Conservation (phyloP, 179 eudicot species). For the Gypsophila paniculata region DNA sequence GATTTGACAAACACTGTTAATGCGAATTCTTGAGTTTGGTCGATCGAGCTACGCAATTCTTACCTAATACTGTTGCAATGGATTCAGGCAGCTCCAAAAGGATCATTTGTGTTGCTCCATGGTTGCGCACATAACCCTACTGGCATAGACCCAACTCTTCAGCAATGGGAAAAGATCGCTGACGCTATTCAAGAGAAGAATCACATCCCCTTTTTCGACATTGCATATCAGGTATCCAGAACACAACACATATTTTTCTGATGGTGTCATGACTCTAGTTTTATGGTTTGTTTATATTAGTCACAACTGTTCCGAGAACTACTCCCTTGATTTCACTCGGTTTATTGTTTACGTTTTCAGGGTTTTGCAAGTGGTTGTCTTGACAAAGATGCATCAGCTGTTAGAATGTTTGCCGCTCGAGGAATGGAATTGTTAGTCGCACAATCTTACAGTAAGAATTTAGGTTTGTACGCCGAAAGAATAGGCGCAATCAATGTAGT, state of each 20-base stretch:
- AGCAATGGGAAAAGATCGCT: conserved; percentile 77
- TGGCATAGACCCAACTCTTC: conserved; percentile 95
- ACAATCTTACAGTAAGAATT: conserved; percentile 92
- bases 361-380: conserved; percentile 99
- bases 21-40: not conserved
- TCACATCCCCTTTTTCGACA: conserved; percentile 91
- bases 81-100: conserved; percentile 87
- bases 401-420: conserved; percentile 83
- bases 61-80: conserved; percentile 12
- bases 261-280: no score
- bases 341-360: conserved; percentile 22
- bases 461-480: conserved; percentile 96
- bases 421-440: conserved; percentile 91
- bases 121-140: conserved; percentile 99
- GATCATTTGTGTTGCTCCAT: conserved; percentile 89
- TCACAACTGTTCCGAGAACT: no score
- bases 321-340: no score
- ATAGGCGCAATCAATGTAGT: conserved; percentile 90
- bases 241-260: no score
- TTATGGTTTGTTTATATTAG: no score
- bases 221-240: conserved; percentile 86
- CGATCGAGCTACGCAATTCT: not conserved
- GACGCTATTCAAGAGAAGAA: conserved; percentile 82
- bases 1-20: no score
- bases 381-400: conserved; percentile 91